Percentiles rank a stretch among this genome's conserved stretches.
These are phyloP conservation scores for Polygonum aviculare DNA, from an alignment of 148 eudicot genomes.

Conservation along the genomic window DNA sequence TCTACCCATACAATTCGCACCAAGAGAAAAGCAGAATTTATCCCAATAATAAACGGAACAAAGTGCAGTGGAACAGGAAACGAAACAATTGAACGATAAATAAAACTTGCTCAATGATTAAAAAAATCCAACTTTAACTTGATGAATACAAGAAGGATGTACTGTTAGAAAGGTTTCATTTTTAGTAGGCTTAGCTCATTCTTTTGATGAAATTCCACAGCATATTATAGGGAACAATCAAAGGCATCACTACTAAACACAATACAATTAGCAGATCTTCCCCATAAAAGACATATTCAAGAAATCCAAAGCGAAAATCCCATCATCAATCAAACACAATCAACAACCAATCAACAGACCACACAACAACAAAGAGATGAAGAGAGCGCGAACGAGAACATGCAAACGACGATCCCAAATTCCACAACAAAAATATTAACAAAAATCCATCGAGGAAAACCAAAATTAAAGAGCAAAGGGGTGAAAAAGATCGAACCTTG, in stretches of 20 bases:
- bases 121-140: too few relatives aligned
- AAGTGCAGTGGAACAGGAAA: too few relatives aligned
- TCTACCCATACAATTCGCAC: background rate
- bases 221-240: background rate
- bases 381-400: background rate
- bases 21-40: background rate
- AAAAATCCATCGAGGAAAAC: background rate
- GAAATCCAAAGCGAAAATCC: background rate
- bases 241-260: background rate
- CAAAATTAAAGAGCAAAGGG: background rate
- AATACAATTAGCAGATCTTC: background rate
- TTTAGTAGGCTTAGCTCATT: background rate
- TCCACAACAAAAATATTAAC: background rate
- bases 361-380: background rate
- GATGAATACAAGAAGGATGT: too few relatives aligned
- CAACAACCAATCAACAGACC: background rate
- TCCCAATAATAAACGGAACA: background rate
- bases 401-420: background rate
- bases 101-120: too few relatives aligned
- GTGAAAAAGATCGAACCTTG: conserved; percentile 34
- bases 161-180: background rate
- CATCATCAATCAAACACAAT: background rate
- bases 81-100: too few relatives aligned
- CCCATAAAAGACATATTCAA: background rate
- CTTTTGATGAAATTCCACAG: background rate